phyloP scores from a whole-genome alignment of 768 basidiomycete species.

The Galerina marginata region DNA sequence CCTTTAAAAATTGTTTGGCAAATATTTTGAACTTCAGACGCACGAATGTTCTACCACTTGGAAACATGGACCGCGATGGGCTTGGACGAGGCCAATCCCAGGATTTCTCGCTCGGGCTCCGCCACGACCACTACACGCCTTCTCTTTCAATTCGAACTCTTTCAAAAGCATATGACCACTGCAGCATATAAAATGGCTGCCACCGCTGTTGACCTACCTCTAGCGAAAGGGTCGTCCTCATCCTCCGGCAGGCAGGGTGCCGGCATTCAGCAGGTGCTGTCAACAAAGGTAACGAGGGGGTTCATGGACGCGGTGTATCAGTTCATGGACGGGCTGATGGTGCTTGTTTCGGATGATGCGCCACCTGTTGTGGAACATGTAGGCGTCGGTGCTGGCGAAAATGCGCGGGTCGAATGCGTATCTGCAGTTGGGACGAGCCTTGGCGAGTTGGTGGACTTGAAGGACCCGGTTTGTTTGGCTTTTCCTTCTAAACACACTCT shows the following conservation, averaged over 20 bases:
- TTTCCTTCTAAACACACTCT: neutral
- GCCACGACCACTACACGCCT: slow-evolving; percentile 67
- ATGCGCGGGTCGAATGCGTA: slow-evolving; percentile 30
- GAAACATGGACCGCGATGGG: slow-evolving; percentile 82
- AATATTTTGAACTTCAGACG: slow-evolving; percentile 14
- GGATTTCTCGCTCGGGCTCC: neutral
- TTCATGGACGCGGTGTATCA: slow-evolving; percentile 87
- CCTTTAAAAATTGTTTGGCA: neutral
- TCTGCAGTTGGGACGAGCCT: slow-evolving; percentile 45
- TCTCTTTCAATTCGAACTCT: slow-evolving; percentile 73
- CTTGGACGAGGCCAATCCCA: slow-evolving; percentile 11
- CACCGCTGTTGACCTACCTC: slow-evolving; percentile 59
- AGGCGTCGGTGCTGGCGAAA: slow-evolving; percentile 24
- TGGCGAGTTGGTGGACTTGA: slow-evolving; percentile 63
- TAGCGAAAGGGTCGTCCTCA: slow-evolving; percentile 42
- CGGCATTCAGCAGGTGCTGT: slow-evolving; percentile 58
- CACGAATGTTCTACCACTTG: slow-evolving; percentile 70
- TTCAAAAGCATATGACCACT: slow-evolving; percentile 79
- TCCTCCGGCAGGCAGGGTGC: slow-evolving; percentile 10
- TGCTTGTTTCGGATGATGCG: slow-evolving; percentile 76
- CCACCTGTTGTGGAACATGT: slow-evolving; percentile 40
- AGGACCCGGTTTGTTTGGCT: slow-evolving; percentile 55
- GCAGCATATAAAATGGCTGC: slow-evolving; percentile 79
- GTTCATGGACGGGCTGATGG: slow-evolving; percentile 84
- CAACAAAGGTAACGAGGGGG: slow-evolving; percentile 76